Evolutionary conservation across 1,284 basidiomycete genomes (phyloP).

Genomic region (Agroathelia rolfsii): DNA sequence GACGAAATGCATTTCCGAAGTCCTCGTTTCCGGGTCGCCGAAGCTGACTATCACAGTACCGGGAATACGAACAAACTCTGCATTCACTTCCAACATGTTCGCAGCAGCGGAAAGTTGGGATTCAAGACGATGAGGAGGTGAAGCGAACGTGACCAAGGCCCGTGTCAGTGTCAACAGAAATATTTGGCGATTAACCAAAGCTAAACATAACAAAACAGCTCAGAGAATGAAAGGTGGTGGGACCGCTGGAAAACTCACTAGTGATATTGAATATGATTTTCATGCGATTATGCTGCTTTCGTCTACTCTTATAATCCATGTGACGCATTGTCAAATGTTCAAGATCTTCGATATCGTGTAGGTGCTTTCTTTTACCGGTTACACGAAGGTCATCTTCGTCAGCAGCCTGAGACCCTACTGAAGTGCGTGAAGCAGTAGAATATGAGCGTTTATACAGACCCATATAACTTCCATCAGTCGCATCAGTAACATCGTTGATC

Average conservation of each 20-base stretch:
- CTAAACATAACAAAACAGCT: slow-evolving; percentile 26
- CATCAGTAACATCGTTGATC: too few species aligned
- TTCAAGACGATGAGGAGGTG: slow-evolving; percentile 64
- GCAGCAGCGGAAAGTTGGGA: slow-evolving; percentile 66
- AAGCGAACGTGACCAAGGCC: slow-evolving; percentile 61
- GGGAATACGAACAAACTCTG: slow-evolving; percentile 74
- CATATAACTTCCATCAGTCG: slow-evolving; percentile 14
- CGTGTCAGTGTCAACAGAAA: slow-evolving; percentile 57
- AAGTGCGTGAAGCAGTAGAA: slow-evolving; percentile 13
- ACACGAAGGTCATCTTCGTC: slow-evolving; percentile 47
- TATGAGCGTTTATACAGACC: slow-evolving; percentile 1
- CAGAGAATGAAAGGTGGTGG: slow-evolving; percentile 11
- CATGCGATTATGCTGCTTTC: slow-evolving; percentile 51
- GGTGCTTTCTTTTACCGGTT: slow-evolving; percentile 31
- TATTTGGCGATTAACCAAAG: slow-evolving; percentile 44
- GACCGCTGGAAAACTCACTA: slow-evolving; percentile 37
- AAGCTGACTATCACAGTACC: slow-evolving; percentile 78
- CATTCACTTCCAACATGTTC: slow-evolving; percentile 74
- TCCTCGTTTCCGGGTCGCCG: slow-evolving; percentile 67
- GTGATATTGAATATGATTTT: slow-evolving; percentile 64
- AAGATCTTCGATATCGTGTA: slow-evolving; percentile 50
- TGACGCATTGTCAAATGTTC: slow-evolving; percentile 44
- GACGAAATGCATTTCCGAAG: slow-evolving; percentile 76
- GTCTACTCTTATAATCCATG: slow-evolving; percentile 56
- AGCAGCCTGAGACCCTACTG: slow-evolving; percentile 32